phyloP scores from a whole-genome alignment of 2,329 filamentous ascomycete genomes.

The Phyllosticta ampelicida region DNA sequence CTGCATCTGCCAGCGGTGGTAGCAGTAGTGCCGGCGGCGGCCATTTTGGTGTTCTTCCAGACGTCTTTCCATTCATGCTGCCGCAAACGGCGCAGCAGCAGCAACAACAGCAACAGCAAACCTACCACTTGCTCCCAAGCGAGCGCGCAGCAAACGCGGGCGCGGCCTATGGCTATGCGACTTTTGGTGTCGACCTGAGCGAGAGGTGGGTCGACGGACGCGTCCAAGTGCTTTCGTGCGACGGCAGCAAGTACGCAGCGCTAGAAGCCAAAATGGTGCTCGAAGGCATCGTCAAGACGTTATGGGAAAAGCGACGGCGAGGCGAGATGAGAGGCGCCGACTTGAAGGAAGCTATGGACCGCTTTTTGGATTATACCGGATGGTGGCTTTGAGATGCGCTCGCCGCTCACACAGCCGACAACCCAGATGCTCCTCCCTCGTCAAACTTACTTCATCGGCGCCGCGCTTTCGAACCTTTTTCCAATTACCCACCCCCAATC shows the following conservation, averaged over 20 bases:
- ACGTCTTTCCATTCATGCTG: neutral
- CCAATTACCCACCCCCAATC: too few species aligned
- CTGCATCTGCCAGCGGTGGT: neutral
- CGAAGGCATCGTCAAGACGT: constrained; percentile 15
- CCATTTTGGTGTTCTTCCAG: neutral
- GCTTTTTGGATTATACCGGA: constrained; percentile 24
- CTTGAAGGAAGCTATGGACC: constrained; percentile 25
- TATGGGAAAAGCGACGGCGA: constrained; percentile 25
- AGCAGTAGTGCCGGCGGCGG: constrained; percentile 1
- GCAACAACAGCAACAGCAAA: neutral
- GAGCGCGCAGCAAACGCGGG: constrained; percentile 13
- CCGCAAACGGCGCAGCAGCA: constrained; percentile 6
- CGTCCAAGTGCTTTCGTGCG: constrained; percentile 24
- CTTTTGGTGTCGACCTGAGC: constrained; percentile 27
- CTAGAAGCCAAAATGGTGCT: constrained; percentile 18
- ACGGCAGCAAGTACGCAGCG: constrained; percentile 23
- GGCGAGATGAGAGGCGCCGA: constrained; percentile 24
- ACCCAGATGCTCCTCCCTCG: too few species aligned
- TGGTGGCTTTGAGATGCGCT: constrained; percentile 8
- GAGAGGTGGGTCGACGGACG: constrained; percentile 24
- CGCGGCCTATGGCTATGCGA: constrained; percentile 24
- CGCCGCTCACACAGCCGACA: too few species aligned
- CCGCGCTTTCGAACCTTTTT: too few species aligned
- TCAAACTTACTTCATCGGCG: too few species aligned
- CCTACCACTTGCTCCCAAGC: neutral